Evolutionary conservation across 345 rosid genomes (phyloP).

Genomic region (Syzygium aqueum): DNA sequence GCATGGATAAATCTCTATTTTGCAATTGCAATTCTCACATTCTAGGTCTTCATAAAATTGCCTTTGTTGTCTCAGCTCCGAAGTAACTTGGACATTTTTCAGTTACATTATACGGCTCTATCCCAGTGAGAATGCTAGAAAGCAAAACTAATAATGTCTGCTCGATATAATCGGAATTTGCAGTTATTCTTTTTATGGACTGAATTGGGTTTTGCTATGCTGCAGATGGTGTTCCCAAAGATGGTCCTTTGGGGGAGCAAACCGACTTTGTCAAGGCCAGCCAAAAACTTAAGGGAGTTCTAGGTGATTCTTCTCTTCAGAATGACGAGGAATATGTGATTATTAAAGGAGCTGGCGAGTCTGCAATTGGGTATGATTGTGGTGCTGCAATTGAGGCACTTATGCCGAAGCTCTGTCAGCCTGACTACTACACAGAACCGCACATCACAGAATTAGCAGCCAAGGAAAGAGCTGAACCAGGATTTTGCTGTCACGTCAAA

Average conservation of each 20-base stretch:
- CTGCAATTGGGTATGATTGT: conserved; percentile 60
- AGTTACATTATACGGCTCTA: too few relatives aligned
- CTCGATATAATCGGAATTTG: background rate
- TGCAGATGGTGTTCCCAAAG: conserved; percentile 28
- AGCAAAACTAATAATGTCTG: background rate
- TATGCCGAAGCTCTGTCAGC: conserved; percentile 76
- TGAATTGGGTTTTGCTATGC: background rate
- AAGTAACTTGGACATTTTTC: background rate
- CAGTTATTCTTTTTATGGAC: background rate
- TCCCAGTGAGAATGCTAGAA: background rate
- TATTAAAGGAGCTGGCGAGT: conserved; percentile 57
- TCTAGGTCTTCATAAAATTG: background rate
- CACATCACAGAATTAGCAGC: conserved; percentile 80
- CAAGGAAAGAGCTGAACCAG: conserved; percentile 77
- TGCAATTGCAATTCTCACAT: background rate
- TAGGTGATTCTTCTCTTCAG: conserved; percentile 24
- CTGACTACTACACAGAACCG: conserved; percentile 84
- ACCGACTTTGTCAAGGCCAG: conserved; percentile 18
- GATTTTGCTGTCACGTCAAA: conserved; percentile 57
- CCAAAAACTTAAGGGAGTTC: conserved; percentile 42
- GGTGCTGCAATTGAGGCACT: conserved; percentile 70
- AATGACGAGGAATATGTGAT: conserved; percentile 40
- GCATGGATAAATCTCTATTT: background rate
- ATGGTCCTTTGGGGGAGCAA: conserved; percentile 25
- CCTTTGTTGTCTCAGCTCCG: background rate